Evolutionary conservation across 257 asterid species (phyloP).

Genomic region (Anisodus acutangulus): DNA sequence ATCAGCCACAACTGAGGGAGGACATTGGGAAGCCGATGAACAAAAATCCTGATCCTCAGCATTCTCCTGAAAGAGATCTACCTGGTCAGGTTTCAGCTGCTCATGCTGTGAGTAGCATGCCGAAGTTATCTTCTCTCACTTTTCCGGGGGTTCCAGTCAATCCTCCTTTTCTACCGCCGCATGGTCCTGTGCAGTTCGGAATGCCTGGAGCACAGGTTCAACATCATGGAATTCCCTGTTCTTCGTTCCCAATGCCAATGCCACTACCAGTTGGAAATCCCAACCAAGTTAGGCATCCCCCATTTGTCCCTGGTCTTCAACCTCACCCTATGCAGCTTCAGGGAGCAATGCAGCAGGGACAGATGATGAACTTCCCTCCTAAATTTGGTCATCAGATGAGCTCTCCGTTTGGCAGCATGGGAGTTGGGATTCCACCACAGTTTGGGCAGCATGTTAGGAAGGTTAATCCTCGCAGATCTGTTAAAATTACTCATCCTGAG

Average conservation of each 20-base stretch:
- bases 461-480: slow-evolving; percentile 30
- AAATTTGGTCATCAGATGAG: slow-evolving; percentile 24
- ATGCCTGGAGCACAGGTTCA: slow-evolving; percentile 30
- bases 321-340: slow-evolving; percentile 35
- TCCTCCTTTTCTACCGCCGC: slow-evolving; percentile 35
- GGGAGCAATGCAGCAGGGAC: slow-evolving; percentile 36
- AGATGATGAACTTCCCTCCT: slow-evolving; percentile 31
- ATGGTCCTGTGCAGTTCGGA: slow-evolving; percentile 27
- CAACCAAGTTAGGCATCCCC: slow-evolving; percentile 24
- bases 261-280: slow-evolving; percentile 34
- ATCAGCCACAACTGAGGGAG: slow-evolving; percentile 31
- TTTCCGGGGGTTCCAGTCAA: slow-evolving; percentile 30
- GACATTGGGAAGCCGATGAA: slow-evolving; percentile 26
- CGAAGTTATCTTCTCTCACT: slow-evolving; percentile 29
- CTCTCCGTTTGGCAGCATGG: slow-evolving; percentile 37
- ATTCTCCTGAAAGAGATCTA: slow-evolving; percentile 31
- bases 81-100: slow-evolving; percentile 27
- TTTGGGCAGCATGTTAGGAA: slow-evolving; percentile 28
- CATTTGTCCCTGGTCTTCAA: slow-evolving; percentile 33
- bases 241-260: slow-evolving; percentile 32
- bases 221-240: slow-evolving; percentile 32
- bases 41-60: slow-evolving; percentile 30
- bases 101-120: slow-evolving; percentile 24
- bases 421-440: slow-evolving; percentile 32
- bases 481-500: slow-evolving; percentile 47